phyloP scores from a whole-genome alignment of 2,329 filamentous ascomycete species.

The Scytalidium sp. region DNA sequence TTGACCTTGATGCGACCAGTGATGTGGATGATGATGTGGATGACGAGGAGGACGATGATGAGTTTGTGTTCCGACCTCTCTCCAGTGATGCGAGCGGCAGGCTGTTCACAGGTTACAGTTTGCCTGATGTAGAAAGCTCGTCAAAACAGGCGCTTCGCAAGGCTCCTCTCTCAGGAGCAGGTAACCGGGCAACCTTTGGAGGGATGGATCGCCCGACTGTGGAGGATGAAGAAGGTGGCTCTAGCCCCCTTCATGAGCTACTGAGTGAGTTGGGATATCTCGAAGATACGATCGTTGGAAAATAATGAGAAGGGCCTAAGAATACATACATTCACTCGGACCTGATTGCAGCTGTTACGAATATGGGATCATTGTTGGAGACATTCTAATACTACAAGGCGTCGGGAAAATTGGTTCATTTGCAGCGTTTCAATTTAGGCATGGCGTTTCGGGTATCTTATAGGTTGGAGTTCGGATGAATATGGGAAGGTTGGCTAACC shows the following conservation, averaged over 20 bases:
- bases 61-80: constrained; percentile 18
- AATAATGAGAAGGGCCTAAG: constrained; percentile 10
- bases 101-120: constrained; percentile 17
- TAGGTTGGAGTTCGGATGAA: no score
- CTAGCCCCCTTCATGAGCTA: constrained; percentile 41
- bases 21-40: constrained; percentile 23
- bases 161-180: constrained; percentile 4
- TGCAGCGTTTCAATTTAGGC: no score
- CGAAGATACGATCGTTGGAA: constrained; percentile 37
- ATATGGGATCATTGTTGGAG: no score
- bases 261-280: constrained; percentile 50
- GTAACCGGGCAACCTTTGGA: constrained; percentile 9
- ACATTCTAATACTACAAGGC: no score
- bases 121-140: constrained; percentile 16
- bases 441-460: no score
- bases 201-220: constrained; percentile 13
- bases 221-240: constrained; percentile 13
- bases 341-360: no score
- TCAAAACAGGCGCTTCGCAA: constrained; percentile 17
- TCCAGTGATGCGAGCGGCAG: constrained; percentile 6
- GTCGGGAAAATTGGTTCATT: no score
- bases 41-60: constrained; percentile 23
- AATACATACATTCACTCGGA: no score
- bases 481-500: no score
- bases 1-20: constrained; percentile 1